These are phyloP conservation scores for Ramaria sp. DNA, from an alignment of 768 basidiomycete species.

Conservation along the genomic window DNA sequence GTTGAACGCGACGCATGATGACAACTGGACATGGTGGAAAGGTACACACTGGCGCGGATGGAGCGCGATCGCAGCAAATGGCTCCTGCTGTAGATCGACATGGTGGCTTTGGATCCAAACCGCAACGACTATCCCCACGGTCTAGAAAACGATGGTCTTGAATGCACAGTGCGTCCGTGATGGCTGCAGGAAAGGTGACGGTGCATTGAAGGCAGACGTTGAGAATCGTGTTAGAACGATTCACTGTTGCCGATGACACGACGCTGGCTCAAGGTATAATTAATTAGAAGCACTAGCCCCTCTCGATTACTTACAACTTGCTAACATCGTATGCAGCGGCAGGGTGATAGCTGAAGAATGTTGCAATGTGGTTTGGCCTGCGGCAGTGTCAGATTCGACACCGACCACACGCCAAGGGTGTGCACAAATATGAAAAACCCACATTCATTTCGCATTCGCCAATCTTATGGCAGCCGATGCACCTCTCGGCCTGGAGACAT, in stretches of 20 bases:
- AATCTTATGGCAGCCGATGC: too few relatives aligned
- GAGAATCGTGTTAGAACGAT: slow-evolving; percentile 1
- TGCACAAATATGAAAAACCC: too few relatives aligned
- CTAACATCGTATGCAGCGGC: slow-evolving; percentile 6
- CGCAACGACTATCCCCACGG: slow-evolving; percentile 10
- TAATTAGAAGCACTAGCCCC: not conserved
- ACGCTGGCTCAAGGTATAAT: not conserved
- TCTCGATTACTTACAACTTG: slow-evolving; percentile 8
- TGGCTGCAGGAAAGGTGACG: slow-evolving; percentile 6
- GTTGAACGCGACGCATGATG: too few relatives aligned
- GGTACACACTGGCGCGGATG: too few relatives aligned
- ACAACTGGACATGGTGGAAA: too few relatives aligned
- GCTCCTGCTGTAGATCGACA: too few relatives aligned
- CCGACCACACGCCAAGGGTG: slow-evolving; percentile 12
- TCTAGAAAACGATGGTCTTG: slow-evolving; percentile 10
- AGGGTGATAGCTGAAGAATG: slow-evolving; percentile 1
- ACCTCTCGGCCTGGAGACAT: too few relatives aligned
- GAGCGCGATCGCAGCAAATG: too few relatives aligned
- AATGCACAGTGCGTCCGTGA: slow-evolving; percentile 10
- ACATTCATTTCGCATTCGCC: too few relatives aligned
- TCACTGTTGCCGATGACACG: not conserved
- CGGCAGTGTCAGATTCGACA: slow-evolving; percentile 10
- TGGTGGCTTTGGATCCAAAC: slow-evolving; percentile 9
- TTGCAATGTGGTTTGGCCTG: slow-evolving; percentile 13
- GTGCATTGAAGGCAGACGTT: slow-evolving; percentile 5